These are phyloP conservation scores for Metarhizium robertsii DNA, from an alignment of 2,329 filamentous ascomycete genomes.

Conservation along the genomic window DNA sequence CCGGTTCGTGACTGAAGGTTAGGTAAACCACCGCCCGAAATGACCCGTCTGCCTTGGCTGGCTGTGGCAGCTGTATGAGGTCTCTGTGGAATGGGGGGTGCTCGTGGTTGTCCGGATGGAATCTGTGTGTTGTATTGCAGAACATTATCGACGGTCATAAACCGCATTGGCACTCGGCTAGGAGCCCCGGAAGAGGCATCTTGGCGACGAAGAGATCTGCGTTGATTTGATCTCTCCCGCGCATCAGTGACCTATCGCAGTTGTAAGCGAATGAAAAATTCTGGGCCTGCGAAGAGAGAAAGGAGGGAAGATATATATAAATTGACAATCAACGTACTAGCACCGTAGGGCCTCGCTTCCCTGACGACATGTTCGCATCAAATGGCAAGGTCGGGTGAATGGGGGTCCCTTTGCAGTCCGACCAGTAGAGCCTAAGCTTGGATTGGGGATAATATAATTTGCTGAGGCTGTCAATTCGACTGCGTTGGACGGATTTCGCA, in stretches of 20 bases:
- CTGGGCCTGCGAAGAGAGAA: not conserved
- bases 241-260: slow-evolving; percentile 27
- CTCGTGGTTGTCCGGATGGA: slow-evolving; percentile 82
- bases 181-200: slow-evolving; percentile 20
- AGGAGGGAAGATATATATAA: no score
- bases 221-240: slow-evolving; percentile 24
- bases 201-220: slow-evolving; percentile 23
- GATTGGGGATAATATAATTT: no score
- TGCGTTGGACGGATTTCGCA: no score
- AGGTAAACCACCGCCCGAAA: slow-evolving; percentile 29
- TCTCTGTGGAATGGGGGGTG: slow-evolving; percentile 45
- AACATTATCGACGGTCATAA: slow-evolving; percentile 88
- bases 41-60: slow-evolving; percentile 14
- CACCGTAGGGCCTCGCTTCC: slow-evolving; percentile 51
- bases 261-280: slow-evolving; percentile 6
- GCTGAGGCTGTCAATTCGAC: no score
- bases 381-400: not conserved
- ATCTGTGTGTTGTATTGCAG: slow-evolving; percentile 92
- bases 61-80: slow-evolving; percentile 11
- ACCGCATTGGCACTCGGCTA: slow-evolving; percentile 49
- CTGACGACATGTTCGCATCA: slow-evolving; percentile 27
- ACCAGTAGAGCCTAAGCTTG: not conserved
- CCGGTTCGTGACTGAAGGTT: slow-evolving; percentile 34
- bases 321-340: slow-evolving; percentile 33
- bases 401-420: not conserved